Percentiles rank a stretch among this genome's conserved stretches.
Evolutionary conservation across 768 basidiomycete species (phyloP).

Genomic region (Pulveroboletus sp.): DNA sequence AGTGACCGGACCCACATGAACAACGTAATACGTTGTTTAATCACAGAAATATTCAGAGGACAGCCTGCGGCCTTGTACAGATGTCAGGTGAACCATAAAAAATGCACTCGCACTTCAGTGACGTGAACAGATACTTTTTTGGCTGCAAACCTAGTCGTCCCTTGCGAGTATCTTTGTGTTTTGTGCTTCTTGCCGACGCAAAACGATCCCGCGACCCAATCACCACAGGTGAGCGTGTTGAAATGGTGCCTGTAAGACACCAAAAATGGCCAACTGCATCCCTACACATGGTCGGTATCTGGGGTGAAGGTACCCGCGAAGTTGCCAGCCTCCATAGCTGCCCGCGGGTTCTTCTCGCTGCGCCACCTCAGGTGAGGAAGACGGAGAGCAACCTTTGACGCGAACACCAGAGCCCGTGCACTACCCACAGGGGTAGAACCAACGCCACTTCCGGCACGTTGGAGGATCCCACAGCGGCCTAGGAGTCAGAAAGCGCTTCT

Average conservation of each 20-base stretch:
- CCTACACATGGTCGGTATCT: constrained; percentile 3
- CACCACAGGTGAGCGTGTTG: constrained; percentile 6
- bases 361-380: constrained; percentile 13
- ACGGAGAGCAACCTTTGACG: constrained; percentile 3
- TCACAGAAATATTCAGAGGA: neutral
- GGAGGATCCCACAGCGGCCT: constrained; percentile 19
- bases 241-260: neutral
- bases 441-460: constrained; percentile 15
- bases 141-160: constrained; percentile 12
- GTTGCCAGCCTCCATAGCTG: constrained; percentile 1
- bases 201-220: constrained; percentile 13
- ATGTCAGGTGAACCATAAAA: neutral
- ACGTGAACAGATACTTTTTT: neutral
- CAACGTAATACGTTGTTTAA: constrained; percentile 1
- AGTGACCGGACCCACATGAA: constrained; percentile 23
- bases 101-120: constrained; percentile 7
- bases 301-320: constrained; percentile 9
- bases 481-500: constrained; percentile 12
- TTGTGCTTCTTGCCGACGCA: constrained; percentile 3
- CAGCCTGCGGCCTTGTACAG: neutral
- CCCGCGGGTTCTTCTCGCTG: constrained; percentile 11
- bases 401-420: no score
- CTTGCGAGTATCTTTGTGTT: neutral
- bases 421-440: constrained; percentile 18
- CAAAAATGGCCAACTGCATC: constrained; percentile 1